phyloP scores from a whole-genome alignment of 1,284 basidiomycete genomes.

The Moesziomyces globuligerus region DNA sequence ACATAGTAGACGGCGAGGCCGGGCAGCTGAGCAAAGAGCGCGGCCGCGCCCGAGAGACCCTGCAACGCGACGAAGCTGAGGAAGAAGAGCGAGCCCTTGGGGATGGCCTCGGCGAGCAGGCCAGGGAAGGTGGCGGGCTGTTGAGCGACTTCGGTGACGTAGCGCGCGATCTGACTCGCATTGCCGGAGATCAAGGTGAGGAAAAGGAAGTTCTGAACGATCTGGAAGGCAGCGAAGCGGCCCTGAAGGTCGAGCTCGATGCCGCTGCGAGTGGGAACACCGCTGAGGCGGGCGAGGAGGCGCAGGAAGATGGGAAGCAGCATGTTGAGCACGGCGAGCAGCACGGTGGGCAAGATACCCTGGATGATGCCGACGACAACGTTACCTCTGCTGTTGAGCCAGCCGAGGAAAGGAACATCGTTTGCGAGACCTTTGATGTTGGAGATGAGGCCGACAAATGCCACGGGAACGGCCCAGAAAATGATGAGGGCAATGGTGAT shows the following conservation, averaged over 20 bases:
- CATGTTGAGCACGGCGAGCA: constrained; percentile 89
- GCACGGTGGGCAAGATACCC: constrained; percentile 79
- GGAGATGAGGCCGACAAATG: constrained; percentile 85
- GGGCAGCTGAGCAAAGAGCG: constrained; percentile 82
- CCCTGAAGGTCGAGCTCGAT: constrained; percentile 91
- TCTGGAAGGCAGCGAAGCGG: constrained; percentile 89
- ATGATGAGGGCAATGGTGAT: constrained; percentile 75
- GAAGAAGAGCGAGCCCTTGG: constrained; percentile 90
- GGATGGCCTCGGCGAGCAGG: constrained; percentile 73
- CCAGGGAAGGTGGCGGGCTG: constrained; percentile 51
- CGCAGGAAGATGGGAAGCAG: constrained; percentile 86
- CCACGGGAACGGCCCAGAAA: constrained; percentile 71
- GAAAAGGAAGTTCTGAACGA: constrained; percentile 67
- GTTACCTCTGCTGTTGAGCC: constrained; percentile 77
- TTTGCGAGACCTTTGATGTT: constrained; percentile 80
- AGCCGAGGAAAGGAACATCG: constrained; percentile 78
- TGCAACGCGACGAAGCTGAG: constrained; percentile 76
- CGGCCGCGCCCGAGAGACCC: constrained; percentile 71
- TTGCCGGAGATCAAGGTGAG: constrained; percentile 60
- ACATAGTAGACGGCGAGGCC: constrained; percentile 84
- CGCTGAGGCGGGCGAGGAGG: constrained; percentile 79
- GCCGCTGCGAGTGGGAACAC: constrained; percentile 80
- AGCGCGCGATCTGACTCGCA: constrained; percentile 45
- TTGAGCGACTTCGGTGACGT: constrained; percentile 32
- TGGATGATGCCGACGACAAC: constrained; percentile 78